phyloP scores from a whole-genome alignment of 495 filamentous ascomycete species.

The Aspergillus leporis region DNA sequence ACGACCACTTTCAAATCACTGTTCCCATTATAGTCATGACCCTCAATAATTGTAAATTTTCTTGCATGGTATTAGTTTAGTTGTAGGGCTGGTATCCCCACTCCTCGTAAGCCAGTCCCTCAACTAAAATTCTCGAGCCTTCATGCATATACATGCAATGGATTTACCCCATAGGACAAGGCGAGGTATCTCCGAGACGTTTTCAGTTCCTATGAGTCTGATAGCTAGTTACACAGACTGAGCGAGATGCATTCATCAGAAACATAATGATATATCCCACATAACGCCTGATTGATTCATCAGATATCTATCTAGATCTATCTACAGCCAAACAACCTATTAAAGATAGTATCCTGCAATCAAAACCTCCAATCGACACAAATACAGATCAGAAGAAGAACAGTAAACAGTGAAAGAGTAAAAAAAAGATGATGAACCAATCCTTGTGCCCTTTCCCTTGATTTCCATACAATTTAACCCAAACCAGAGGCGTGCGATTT shows the following conservation, averaged over 20 bases:
- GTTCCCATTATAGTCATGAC: too few species aligned
- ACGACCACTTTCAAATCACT: too few species aligned
- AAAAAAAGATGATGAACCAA: neutral
- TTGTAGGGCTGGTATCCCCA: too few species aligned
- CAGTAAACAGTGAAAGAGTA: neutral
- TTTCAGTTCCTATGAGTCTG: too few species aligned
- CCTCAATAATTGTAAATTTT: too few species aligned
- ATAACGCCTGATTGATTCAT: neutral
- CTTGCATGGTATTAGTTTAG: too few species aligned
- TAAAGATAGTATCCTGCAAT: conserved; percentile 6
- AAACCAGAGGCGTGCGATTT: conserved; percentile 4
- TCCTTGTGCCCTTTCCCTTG: neutral
- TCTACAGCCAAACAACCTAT: neutral
- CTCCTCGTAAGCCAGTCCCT: too few species aligned
- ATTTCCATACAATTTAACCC: conserved; percentile 6
- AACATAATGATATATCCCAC: neutral
- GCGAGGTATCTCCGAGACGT: too few species aligned
- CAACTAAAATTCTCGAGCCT: too few species aligned
- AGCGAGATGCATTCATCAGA: neutral
- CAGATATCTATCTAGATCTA: conserved; percentile 4
- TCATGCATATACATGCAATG: too few species aligned
- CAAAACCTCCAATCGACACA: neutral
- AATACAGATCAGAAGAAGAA: neutral
- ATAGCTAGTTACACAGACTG: too few species aligned
- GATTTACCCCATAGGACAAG: too few species aligned